Conservation (phyloP, 768 basidiomycete species). For the Neoboletus brunneissimus region DNA sequence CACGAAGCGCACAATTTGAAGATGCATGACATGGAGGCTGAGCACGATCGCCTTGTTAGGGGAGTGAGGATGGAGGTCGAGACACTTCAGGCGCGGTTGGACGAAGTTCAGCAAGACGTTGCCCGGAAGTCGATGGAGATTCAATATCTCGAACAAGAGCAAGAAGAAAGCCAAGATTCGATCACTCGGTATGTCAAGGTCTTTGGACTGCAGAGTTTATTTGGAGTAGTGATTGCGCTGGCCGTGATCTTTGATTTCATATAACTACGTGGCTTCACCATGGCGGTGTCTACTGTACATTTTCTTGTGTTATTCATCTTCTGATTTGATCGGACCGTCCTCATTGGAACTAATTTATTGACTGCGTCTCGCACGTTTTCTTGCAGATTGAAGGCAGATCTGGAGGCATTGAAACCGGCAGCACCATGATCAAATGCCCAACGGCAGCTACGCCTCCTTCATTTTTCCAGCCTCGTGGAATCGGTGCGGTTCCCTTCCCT, state of each 20-base stretch:
- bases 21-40: constrained; percentile 68
- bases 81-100: constrained; percentile 43
- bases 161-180: constrained; percentile 72
- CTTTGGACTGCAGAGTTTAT: constrained; percentile 57
- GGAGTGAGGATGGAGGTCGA: constrained; percentile 57
- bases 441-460: constrained; percentile 6
- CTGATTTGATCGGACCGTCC: constrained; percentile 12
- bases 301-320: constrained; percentile 13
- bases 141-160: constrained; percentile 72
- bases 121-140: constrained; percentile 79
- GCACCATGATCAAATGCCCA: constrained; percentile 24
- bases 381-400: constrained; percentile 66
- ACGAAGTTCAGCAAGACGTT: constrained; percentile 58
- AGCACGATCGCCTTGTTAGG: constrained; percentile 58
- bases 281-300: constrained; percentile 18
- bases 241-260: constrained; percentile 54
- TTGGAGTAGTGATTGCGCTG: constrained; percentile 50
- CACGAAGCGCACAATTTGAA: constrained; percentile 86
- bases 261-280: constrained; percentile 32
- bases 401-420: constrained; percentile 46
- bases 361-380: constrained; percentile 28
- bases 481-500: constrained; percentile 29
- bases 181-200: constrained; percentile 74
- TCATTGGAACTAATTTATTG: constrained; percentile 38
- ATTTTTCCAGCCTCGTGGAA: constrained; percentile 34